Percentiles rank a stretch among this genome's conserved stretches.
These are phyloP conservation scores for Tardiomyces depauwii DNA, from an alignment of 1,139 yeast genomes.

Conservation along the genomic window DNA sequence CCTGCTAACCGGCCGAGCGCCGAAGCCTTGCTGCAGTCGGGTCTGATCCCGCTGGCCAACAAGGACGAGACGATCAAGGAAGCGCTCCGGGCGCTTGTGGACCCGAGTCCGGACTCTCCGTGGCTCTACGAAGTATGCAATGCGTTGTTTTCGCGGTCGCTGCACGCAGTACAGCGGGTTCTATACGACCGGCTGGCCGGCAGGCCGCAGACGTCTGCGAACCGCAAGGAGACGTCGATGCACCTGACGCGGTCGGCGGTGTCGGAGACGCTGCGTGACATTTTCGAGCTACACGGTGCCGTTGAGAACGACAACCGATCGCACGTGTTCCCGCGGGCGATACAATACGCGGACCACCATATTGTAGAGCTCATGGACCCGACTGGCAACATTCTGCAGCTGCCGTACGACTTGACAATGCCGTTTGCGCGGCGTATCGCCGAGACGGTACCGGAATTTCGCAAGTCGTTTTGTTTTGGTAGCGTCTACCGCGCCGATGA, in stretches of 20 bases:
- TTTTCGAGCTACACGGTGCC: slow-evolving; percentile 80
- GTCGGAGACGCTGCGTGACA: slow-evolving; percentile 41
- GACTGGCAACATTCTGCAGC: slow-evolving; percentile 75
- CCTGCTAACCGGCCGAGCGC: slow-evolving; percentile 78
- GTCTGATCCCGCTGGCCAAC: slow-evolving; percentile 75
- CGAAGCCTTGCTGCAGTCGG: slow-evolving; percentile 58
- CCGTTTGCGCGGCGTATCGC: slow-evolving; percentile 85
- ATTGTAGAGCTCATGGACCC: slow-evolving; percentile 75
- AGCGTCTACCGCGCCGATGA: slow-evolving; percentile 66
- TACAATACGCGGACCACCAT: slow-evolving; percentile 49
- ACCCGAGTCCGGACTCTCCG: slow-evolving; percentile 62
- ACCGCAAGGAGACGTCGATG: not conserved
- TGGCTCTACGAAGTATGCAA: slow-evolving; percentile 91
- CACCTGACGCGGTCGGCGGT: slow-evolving; percentile 33
- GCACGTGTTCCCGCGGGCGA: slow-evolving; percentile 69
- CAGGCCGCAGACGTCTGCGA: slow-evolving; percentile 3
- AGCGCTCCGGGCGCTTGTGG: slow-evolving; percentile 73
- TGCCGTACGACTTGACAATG: slow-evolving; percentile 79
- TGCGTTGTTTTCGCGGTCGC: slow-evolving; percentile 72
- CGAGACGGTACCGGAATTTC: slow-evolving; percentile 39
- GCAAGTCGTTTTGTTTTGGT: slow-evolving; percentile 47
- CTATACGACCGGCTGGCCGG: slow-evolving; percentile 48
- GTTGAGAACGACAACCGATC: slow-evolving; percentile 52
- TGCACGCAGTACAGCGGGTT: slow-evolving; percentile 70
- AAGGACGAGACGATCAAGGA: slow-evolving; percentile 85